A percentile compares a stretch with the other conserved stretches of the same genome.
phyloP scores from a whole-genome alignment of 495 filamentous ascomycete genomes.

The Parathielavia appendiculata region DNA sequence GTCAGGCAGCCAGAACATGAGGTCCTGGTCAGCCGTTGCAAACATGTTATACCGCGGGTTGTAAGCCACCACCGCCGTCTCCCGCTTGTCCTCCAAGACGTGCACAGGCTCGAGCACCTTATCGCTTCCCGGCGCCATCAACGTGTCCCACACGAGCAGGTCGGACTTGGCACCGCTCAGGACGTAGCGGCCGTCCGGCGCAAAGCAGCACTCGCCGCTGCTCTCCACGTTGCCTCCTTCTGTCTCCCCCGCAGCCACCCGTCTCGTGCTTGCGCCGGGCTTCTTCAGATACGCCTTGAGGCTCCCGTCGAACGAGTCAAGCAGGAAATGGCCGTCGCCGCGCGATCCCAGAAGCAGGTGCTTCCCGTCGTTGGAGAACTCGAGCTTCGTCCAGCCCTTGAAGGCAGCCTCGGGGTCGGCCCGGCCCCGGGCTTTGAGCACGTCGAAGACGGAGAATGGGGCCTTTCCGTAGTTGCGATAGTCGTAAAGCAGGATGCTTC shows the following conservation, averaged over 20 bases:
- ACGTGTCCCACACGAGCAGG: slow-evolving; percentile 77
- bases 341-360: slow-evolving; percentile 75
- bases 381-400: slow-evolving; percentile 74
- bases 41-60: slow-evolving; percentile 89
- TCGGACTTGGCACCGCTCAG: slow-evolving; percentile 70
- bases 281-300: slow-evolving; percentile 60
- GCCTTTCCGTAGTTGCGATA: slow-evolving; percentile 84
- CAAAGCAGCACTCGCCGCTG: slow-evolving; percentile 79
- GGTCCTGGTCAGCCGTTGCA: slow-evolving; percentile 79
- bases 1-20: slow-evolving; percentile 88
- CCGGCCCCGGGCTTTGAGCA: slow-evolving; percentile 43
- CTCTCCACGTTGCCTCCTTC: slow-evolving; percentile 39
- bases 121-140: slow-evolving; percentile 49
- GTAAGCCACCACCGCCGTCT: slow-evolving; percentile 71
- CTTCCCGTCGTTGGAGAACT: slow-evolving; percentile 95
- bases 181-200: slow-evolving; percentile 80
- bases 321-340: slow-evolving; percentile 72
- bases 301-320: slow-evolving; percentile 82
- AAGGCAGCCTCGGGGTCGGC: slow-evolving; percentile 36
- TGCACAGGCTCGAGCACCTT: slow-evolving; percentile 59
- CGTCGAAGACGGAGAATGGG: slow-evolving; percentile 82
- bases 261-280: slow-evolving; percentile 37
- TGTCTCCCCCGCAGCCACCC: slow-evolving; percentile 46
- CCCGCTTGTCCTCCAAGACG: slow-evolving; percentile 59
- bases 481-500: slow-evolving; percentile 83